These are phyloP conservation scores for Globomyces sp. DNA, from an alignment of 371 early-diverging fungal genomes.

Conservation along the genomic window DNA sequence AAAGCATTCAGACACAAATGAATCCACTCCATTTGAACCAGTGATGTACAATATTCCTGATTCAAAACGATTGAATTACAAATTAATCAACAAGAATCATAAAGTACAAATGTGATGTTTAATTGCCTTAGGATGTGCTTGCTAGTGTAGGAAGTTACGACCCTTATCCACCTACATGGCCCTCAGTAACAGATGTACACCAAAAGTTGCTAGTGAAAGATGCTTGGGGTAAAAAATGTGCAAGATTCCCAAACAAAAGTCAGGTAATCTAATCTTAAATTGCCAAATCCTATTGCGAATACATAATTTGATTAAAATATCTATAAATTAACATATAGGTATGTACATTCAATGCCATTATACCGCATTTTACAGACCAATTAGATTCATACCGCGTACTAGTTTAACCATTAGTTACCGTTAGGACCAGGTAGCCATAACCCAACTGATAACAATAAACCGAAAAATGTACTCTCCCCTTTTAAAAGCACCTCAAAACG, in stretches of 20 bases:
- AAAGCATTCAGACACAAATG: not conserved
- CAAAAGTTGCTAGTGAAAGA: conserved; percentile 1
- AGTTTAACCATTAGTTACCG: not conserved
- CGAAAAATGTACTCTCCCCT: not conserved
- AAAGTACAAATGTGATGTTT: not conserved
- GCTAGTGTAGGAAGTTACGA: conserved; percentile 19
- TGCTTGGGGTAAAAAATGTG: conserved; percentile 13
- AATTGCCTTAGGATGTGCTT: not conserved
- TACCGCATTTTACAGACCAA: too few species aligned
- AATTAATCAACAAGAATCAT: conserved; percentile 14
- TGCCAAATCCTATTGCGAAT: too few species aligned
- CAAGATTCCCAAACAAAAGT: conserved; percentile 1
- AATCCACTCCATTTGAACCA: not conserved
- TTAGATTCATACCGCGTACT: too few species aligned
- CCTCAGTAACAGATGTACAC: not conserved
- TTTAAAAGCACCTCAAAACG: conserved; percentile 4
- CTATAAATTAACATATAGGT: too few species aligned
- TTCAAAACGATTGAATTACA: conserved; percentile 4
- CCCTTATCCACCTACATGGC: conserved; percentile 17
- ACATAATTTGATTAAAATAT: too few species aligned
- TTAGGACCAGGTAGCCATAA: conserved; percentile 14
- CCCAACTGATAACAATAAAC: not conserved
- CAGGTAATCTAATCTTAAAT: not conserved
- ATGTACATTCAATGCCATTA: too few species aligned
- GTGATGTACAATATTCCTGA: conserved; percentile 7